Conservation (phyloP, 164 flowering plant genomes). For the Brasenia schreberi region DNA sequence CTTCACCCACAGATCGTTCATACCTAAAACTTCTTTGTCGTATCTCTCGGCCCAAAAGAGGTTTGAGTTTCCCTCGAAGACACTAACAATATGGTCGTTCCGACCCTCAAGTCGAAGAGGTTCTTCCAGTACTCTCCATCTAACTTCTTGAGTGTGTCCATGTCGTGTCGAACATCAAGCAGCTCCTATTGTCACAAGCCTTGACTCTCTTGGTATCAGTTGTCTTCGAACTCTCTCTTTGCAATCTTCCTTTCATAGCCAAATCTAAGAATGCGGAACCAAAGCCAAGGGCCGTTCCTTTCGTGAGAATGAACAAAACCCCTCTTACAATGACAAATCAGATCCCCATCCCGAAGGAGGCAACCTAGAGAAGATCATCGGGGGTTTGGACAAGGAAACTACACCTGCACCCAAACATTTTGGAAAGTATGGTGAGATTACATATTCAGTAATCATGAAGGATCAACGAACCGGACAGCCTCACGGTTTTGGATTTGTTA, state of each 20-base stretch:
- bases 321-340: constrained; percentile 26
- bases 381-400: constrained; percentile 81
- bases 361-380: constrained; percentile 61
- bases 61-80: constrained; percentile 81
- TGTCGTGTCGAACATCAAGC: constrained; percentile 77
- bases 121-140: constrained; percentile 65
- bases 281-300: constrained; percentile 10
- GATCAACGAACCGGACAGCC: constrained; percentile 69
- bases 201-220: too few relatives aligned
- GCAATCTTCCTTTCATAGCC: not conserved
- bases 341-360: constrained; percentile 48
- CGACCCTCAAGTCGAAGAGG: constrained; percentile 71
- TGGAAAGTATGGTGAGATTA: constrained; percentile 72
- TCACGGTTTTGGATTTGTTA: constrained; percentile 82
- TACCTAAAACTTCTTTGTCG: constrained; percentile 66
- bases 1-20: constrained; percentile 87
- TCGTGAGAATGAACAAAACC: constrained; percentile 22
- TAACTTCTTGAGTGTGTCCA: constrained; percentile 44
- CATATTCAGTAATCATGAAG: constrained; percentile 83
- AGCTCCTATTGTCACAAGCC: constrained; percentile 6
- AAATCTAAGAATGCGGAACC: constrained; percentile 20
- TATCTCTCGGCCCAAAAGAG: constrained; percentile 83
- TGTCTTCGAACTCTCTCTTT: not conserved
- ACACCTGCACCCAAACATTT: constrained; percentile 58
- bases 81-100: constrained; percentile 61